Conservation (phyloP, 1,139 yeast genomes). For the Hansenula sp. region DNA sequence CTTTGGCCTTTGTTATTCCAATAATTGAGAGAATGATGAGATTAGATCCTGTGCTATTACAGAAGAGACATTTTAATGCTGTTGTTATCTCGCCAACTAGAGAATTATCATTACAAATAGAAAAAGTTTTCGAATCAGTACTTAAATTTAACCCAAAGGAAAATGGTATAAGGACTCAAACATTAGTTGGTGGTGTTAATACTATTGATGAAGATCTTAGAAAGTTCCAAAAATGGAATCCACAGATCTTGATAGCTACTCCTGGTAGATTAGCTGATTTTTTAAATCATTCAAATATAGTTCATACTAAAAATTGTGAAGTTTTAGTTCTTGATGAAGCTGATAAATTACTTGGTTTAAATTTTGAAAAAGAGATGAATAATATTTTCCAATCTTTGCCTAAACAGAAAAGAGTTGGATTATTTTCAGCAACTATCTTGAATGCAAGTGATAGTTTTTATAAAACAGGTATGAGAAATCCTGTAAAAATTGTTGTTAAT, state of each 20-base stretch:
- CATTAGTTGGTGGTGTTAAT: constrained; percentile 74
- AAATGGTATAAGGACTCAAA: constrained; percentile 52
- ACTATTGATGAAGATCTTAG: constrained; percentile 73
- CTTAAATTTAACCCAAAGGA: constrained; percentile 57
- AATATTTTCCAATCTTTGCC: constrained; percentile 67
- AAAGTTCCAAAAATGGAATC: constrained; percentile 44
- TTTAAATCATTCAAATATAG: constrained; percentile 37
- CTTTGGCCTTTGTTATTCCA: constrained; percentile 83
- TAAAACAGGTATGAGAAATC: constrained; percentile 83
- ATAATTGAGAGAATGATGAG: constrained; percentile 59
- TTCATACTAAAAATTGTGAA: constrained; percentile 60
- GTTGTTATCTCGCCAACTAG: constrained; percentile 85
- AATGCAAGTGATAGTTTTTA: constrained; percentile 70
- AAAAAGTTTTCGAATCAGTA: constrained; percentile 56
- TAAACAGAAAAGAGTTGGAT: constrained; percentile 88
- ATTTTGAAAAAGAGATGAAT: constrained; percentile 68
- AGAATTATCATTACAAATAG: constrained; percentile 84
- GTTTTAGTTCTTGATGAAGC: constrained; percentile 88
- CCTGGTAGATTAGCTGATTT: constrained; percentile 89
- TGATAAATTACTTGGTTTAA: constrained; percentile 76
- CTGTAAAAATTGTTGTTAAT: constrained; percentile 77
- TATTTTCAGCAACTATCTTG: constrained; percentile 86
- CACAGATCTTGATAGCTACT: constrained; percentile 83
- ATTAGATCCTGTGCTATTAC: constrained; percentile 24
- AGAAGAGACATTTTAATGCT: constrained; percentile 52